Evolutionary conservation across 192 early-diverging fungal genomes (phyloP), one percentile per base, ranked within the genome.

Genomic region (Obelidium mucronatum): DNA sequence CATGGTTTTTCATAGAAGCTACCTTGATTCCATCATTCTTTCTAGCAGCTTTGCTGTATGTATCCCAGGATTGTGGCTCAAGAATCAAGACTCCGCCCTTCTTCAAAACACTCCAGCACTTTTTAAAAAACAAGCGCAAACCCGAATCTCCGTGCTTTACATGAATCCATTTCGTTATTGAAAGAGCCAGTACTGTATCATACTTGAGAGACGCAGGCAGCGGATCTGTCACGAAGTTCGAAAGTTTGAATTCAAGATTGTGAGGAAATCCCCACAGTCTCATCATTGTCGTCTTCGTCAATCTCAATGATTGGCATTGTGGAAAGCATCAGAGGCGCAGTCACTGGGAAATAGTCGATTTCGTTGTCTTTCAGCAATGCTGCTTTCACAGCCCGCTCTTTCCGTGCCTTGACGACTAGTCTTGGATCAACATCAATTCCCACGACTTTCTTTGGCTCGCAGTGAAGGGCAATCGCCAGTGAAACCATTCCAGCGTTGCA

Each of bases 81-180:
- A 95, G 53, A 30, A 95, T 64, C 55, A 95, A 86, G 6, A 76
- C 44, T 1, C 94, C 94, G 1, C 89, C 91, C 1, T 78, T 81
- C 0, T 74, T 67, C 8, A 95, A 73, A 22, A 78, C 79, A 0
- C 81, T 40, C 73, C 90, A 92, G 4, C 86, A 82, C 71, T 90
- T 92, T 51, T 80, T 70, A 70, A 95, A 94, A 58, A 94, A 93
- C 31, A 60, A 48, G 40, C 86, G 78, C 13, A 95, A 42, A 1
- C 92, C 93, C 6, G 78, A 73, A 70, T 95, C 94, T 0, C 92
- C 93, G 26, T 85, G 68, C 72, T 91, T 85, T 22, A 95, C 78
- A 63, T 95, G 94, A 54, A 95, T 92, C 93, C 93, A 94, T 75
- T 95, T 95, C 6, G 90, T 90, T 28, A 95, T 78, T 37, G 86